These are phyloP conservation scores for Fomitopsis pulvina DNA, from an alignment of 768 basidiomycete genomes.

Conservation along the genomic window DNA sequence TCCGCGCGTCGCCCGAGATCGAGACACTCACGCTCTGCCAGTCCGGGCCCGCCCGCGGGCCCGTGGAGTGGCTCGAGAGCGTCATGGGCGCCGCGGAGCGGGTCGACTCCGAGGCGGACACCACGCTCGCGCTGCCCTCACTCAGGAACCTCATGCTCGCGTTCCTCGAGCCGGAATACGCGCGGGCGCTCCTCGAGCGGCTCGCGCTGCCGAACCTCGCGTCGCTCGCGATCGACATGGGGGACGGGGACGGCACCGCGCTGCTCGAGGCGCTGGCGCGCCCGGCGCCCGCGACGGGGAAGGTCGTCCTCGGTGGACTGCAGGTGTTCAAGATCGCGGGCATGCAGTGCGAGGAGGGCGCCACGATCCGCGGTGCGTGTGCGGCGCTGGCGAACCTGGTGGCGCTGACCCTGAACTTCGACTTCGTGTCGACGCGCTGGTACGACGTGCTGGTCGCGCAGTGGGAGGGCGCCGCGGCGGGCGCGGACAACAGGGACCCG, in stretches of 20 bases:
- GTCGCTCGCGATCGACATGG: constrained; percentile 45
- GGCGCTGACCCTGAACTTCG: constrained; percentile 34
- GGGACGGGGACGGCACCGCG: constrained; percentile 45
- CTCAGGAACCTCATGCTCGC: constrained; percentile 27
- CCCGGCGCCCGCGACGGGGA: constrained; percentile 24
- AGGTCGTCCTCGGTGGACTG: constrained; percentile 42
- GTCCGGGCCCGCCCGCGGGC: constrained; percentile 49
- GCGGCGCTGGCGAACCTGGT: constrained; percentile 41
- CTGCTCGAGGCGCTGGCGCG: constrained; percentile 39
- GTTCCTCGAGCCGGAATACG: constrained; percentile 25
- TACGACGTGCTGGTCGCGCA: constrained; percentile 12
- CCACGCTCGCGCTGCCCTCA: constrained; percentile 15
- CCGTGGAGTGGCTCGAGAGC: constrained; percentile 29
- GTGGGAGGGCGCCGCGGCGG: constrained; percentile 10
- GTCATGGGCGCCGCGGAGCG: constrained; percentile 4
- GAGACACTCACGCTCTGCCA: constrained; percentile 42
- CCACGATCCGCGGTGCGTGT: constrained; percentile 33
- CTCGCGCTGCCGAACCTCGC: constrained; percentile 30
- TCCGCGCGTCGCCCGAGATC: constrained; percentile 48
- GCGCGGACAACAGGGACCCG: background rate
- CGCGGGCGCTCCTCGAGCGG: constrained; percentile 25
- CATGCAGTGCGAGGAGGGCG: constrained; percentile 34
- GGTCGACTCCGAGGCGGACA: constrained; percentile 5
- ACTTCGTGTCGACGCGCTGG: constrained; percentile 25
- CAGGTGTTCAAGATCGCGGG: constrained; percentile 46